A percentile compares a stretch with the other conserved stretches of the same genome.
phyloP scores from a whole-genome alignment of 2,329 filamentous ascomycete species.

The Penicillium sp. region DNA sequence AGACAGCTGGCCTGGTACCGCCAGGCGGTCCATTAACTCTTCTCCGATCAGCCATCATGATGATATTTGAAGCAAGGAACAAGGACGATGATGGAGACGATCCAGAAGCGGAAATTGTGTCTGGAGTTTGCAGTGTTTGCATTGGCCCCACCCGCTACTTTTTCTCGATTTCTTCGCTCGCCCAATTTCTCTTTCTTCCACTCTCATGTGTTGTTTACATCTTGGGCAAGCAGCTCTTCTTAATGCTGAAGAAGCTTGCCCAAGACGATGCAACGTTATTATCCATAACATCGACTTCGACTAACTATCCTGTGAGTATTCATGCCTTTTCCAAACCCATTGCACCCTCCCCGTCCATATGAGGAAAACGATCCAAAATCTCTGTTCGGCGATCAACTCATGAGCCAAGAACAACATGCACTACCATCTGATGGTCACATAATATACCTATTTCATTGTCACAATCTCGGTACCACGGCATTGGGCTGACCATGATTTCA shows the following conservation, averaged over 20 bases:
- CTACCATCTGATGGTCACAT: slow-evolving; percentile 50
- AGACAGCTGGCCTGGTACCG: slow-evolving; percentile 69
- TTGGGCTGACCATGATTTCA: slow-evolving; percentile 17
- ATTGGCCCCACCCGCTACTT: slow-evolving; percentile 18
- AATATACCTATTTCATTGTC: slow-evolving; percentile 3
- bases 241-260: slow-evolving; percentile 18
- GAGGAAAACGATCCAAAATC: slow-evolving; percentile 50
- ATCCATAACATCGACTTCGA: background rate
- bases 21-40: slow-evolving; percentile 83
- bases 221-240: slow-evolving; percentile 9
- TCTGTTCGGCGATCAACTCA: slow-evolving; percentile 49
- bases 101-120: slow-evolving; percentile 34
- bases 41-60: slow-evolving; percentile 71
- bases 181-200: slow-evolving; percentile 22
- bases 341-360: slow-evolving; percentile 31
- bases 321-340: background rate
- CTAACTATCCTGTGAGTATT: slow-evolving; percentile 26
- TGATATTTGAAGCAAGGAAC: slow-evolving; percentile 15
- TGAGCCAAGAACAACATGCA: slow-evolving; percentile 60
- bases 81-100: slow-evolving; percentile 1
- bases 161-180: slow-evolving; percentile 18
- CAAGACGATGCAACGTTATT: background rate
- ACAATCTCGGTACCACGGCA: slow-evolving; percentile 1
- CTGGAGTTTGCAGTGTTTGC: slow-evolving; percentile 40
- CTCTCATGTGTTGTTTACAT: slow-evolving; percentile 10